Base-by-base conservation (phyloP, 345 rosid genomes). In the Turritis glabra region DNA sequence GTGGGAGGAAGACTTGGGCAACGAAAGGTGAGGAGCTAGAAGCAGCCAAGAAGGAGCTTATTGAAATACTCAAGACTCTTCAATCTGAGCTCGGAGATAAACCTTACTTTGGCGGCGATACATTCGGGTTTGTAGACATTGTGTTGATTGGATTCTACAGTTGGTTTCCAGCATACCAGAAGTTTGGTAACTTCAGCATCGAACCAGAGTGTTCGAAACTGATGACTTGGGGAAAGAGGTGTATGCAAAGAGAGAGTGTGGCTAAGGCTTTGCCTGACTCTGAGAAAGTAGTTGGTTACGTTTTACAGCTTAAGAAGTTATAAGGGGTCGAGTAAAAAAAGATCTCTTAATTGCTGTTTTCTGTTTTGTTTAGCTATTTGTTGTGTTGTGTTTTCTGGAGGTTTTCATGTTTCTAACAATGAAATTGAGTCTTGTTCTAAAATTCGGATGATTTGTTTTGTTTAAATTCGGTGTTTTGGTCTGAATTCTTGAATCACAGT, bases 31-130 rank as follows among this genome's bases (percentile, higher is more conserved):
- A 73, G 7, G 78, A 64, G 57, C 43, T 17, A 56, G 67, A 65
- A 56, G 59, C 5, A 2, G 78, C 66, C 15, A 56, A 1, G 5
- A 56, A 46, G 41, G 72, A 56, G 67, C 43, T 32, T 21, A 5
- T 47, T 18, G 72, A 35, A 6, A 29, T 35, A 55, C 66, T 73
- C 8, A 73, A 73, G 77, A 65, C 50, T 55, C 72, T 73, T 54
- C 38, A 73, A 56, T n/a, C 29, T 32, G 77, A 64, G 64, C 71
- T 73, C 1, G 71, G 71, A 63, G 71, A 73, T 11, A 74, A 74
- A 35, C 64, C 72, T 54, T 74, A 64, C 66, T 74, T 74, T 64
- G 47, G 37, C 1, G 72, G 72, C 2, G 6, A 65, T 33, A 12
- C 1, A 8, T 65, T 74, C 12, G 72, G 72, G 8, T 65, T 54